Evolutionary conservation across 345 rosid species (phyloP), one percentile per base, ranked within the genome.

Genomic region (Linum tenue): DNA sequence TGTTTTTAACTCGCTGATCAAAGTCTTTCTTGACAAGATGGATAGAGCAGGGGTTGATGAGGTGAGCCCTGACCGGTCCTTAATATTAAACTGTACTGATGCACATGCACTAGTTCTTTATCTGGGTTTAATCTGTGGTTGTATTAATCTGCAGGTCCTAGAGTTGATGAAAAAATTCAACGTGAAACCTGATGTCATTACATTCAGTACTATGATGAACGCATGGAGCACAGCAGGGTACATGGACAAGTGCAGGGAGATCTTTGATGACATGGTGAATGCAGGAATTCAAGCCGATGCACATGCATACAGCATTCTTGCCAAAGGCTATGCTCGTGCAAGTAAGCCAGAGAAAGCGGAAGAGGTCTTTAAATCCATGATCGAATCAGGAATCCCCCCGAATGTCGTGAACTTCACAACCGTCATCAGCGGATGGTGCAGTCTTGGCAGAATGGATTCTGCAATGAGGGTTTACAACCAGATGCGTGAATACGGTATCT

Each of bases 201-300:
- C 85, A 0, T 83, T 76, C 73, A 83, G 87, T 67, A 85, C 86
- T 37, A 83, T 83, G 57, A 85, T 85, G 87, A 83, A 85, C 64
- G 84, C 84, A 17, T 85, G 90, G 90, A 85, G 90, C 80, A 78
- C 84, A 36, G 87, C 86, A 12, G 90, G 90, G 53, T 83, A 69
- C 66, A 85, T 85, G 86, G 78, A 74, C 65, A 85, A 79, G 72
- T 83, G 87, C 68, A 75, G 78, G 56, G 80, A 81, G 70, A 78
- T 81, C 62, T 85, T 83, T 61, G 77, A 85, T 75, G 82, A 83
- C 73, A 83, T 83, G 87, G 70, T 76, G 58, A 78, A 78, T 53
- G 83, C 87, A 39, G 85, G 87, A 22, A 74, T 83, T 65, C 68
- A 78, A 69, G 85, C 87, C 64, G 87, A 85, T 40, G 79, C 73